Base-by-base conservation (phyloP, 306 rosid species). In the Rosa rugosa region DNA sequence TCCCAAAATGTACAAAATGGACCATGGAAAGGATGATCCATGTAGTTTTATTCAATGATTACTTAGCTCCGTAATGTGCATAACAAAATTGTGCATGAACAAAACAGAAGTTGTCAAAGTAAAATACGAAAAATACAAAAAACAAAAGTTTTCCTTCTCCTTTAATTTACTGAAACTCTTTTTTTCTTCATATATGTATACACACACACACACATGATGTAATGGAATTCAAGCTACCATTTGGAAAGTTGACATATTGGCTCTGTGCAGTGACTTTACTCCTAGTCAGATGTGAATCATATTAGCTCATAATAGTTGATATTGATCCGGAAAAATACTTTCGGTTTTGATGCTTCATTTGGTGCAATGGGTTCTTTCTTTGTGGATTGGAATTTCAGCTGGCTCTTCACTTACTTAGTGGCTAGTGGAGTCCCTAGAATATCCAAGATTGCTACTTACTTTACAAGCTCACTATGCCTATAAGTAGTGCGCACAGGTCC, bases 351-450 rank as follows among this genome's bases (percentile, higher is more conserved):
- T 45, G 20, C 71, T 62, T 31, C 46, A 62, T 9, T 62, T 62
- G 27, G 3, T 45, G n/a, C 27, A 45, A 27, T 62, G 46, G 71
- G 60, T 27, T 62, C 31, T 66, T 66, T 41, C 71, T 62, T 51
- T 62, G 16, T 16, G 5, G 71, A 66, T 38, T 49, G 38, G 34
- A 75, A 75, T 62, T 62, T 27, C 71, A 45, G 27, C 38, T 73
- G 10, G 73, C 20, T 40, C 47, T 17, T 66, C 47, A 36, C 47
- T 65, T 38, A 36, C 71, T 38, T 38, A 8, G 23, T 66, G 13
- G 47, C 46, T n/a, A 73, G 77, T 74, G 79, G 79, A 75, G 47
- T 75, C 71, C 79, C 8, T 27, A 63, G 71, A 45, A 75, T 75
- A 62, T 46, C 60, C 71, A 18, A 59, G 44, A 25, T 42, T 42